phyloP scores from a whole-genome alignment of 352 stramenopile species.

The Globisporangium cederbergense region DNA sequence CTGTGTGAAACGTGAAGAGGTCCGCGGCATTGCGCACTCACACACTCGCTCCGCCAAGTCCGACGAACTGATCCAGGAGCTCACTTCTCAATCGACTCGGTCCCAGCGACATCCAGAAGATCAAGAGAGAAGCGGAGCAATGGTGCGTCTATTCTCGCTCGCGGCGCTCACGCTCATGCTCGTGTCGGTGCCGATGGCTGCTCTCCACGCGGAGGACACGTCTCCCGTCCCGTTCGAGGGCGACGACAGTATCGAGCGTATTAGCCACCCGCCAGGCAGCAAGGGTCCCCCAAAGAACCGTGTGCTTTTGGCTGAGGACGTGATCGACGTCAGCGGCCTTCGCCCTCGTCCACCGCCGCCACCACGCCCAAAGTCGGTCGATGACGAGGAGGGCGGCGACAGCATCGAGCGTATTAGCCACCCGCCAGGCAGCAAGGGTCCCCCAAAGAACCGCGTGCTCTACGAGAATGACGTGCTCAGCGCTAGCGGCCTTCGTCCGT shows the following conservation, averaged over 20 bases:
- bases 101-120: not conserved
- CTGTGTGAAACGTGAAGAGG: not conserved
- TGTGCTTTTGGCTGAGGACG: not conserved
- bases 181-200: not conserved
- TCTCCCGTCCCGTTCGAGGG: not conserved
- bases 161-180: constrained; percentile 4
- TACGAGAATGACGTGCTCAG: not conserved
- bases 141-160: not conserved
- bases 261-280: not conserved
- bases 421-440: not conserved
- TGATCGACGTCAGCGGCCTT: too few species aligned
- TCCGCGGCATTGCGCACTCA: not conserved
- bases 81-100: constrained; percentile 1
- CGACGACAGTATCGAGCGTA: not conserved
- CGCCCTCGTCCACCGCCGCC: too few species aligned
- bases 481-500: not conserved
- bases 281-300: not conserved
- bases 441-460: not conserved
- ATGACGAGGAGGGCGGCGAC: not conserved
- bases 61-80: not conserved
- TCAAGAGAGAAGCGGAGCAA: not conserved
- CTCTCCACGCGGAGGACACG: not conserved
- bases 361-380: too few species aligned
- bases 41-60: not conserved
- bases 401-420: not conserved